These are phyloP conservation scores for Coccomyxa sp. DNA, from an alignment of 139 green algal genomes.

Conservation along the genomic window DNA sequence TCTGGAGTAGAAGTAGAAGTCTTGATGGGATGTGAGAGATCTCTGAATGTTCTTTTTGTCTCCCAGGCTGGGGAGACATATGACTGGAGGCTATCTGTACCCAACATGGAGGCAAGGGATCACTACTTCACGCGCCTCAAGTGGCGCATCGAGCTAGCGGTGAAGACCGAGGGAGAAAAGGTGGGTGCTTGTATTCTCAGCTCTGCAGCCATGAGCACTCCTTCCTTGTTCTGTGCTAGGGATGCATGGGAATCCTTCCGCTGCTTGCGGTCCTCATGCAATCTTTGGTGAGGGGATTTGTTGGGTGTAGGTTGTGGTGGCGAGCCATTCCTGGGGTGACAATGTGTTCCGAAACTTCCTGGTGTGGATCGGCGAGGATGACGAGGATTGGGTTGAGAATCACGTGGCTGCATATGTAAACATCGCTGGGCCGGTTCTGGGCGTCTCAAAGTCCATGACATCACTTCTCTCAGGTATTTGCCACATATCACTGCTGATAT, in stretches of 20 bases:
- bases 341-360: conserved; percentile 50
- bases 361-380: conserved; percentile 33
- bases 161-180: conserved; percentile 18
- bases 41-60: not conserved
- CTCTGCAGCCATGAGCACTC: not conserved
- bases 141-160: conserved; percentile 19
- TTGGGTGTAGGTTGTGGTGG: conserved; percentile 50
- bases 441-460: conserved; percentile 57
- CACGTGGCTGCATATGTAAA: conserved; percentile 63
- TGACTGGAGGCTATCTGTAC: conserved; percentile 74
- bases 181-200: not conserved
- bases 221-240: not conserved
- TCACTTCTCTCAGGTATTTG: conserved; percentile 18
- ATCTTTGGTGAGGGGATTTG: not conserved
- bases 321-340: conserved; percentile 51
- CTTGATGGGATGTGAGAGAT: too few species aligned
- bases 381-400: conserved; percentile 59
- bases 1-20: too few species aligned
- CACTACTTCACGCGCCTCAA: conserved; percentile 59
- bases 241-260: not conserved
- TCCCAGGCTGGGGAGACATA: conserved; percentile 44
- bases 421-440: conserved; percentile 63
- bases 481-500: not conserved
- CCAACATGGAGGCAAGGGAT: conserved; percentile 58
- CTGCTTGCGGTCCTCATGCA: not conserved